Conservation (phyloP, 352 stramenopile genomes). For the Phytophthora tubulina region DNA sequence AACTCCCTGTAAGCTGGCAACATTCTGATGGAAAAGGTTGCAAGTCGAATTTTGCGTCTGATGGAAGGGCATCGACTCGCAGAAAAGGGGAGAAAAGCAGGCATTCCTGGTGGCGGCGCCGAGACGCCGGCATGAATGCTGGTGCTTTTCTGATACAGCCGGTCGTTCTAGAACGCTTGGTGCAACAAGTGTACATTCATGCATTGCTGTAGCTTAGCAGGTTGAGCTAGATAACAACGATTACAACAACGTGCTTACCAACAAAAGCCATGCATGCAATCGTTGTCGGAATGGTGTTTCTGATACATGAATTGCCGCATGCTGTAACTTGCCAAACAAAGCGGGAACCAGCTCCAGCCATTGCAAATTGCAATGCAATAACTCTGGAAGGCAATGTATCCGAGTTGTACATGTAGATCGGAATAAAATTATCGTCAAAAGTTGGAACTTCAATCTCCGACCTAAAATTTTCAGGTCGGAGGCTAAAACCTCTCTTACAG, state of each 20-base stretch:
- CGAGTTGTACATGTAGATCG: too few species aligned
- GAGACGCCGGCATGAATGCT: background rate
- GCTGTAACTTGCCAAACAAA: background rate
- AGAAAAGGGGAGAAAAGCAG: slow-evolving; percentile 3
- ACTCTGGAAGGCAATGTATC: too few species aligned
- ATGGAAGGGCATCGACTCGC: background rate
- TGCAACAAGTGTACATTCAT: background rate
- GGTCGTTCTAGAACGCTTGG: background rate
- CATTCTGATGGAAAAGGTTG: slow-evolving; percentile 10
- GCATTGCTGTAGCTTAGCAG: too few species aligned
- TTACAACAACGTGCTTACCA: background rate
- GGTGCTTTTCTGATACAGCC: background rate
- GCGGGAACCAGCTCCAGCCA: background rate
- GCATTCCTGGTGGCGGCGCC: background rate
- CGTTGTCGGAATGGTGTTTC: slow-evolving; percentile 3
- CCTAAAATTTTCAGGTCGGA: too few species aligned
- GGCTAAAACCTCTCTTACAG: slow-evolving; percentile 6
- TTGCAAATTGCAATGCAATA: too few species aligned
- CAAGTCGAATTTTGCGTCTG: slow-evolving; percentile 11
- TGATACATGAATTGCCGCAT: background rate
- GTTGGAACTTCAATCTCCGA: background rate
- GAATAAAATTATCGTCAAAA: background rate
- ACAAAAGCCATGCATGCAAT: background rate
- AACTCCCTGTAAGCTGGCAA: background rate
- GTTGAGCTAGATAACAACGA: too few species aligned